Conservation (phyloP, 257 asterid genomes). For the Linderniella brevidens region DNA sequence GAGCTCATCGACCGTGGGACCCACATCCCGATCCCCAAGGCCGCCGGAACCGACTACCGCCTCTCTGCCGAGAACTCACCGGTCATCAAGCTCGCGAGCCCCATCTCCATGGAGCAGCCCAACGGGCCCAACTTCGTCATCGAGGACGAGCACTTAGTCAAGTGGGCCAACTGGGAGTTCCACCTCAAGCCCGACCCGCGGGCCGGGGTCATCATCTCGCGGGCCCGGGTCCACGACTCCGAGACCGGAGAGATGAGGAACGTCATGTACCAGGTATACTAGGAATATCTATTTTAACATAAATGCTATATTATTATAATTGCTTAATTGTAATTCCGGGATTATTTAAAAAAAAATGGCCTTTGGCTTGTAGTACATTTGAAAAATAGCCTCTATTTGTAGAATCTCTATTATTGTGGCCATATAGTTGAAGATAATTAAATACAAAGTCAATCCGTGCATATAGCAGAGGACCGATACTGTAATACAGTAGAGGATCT, state of each 20-base stretch:
- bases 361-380: too few relatives aligned
- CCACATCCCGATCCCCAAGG: conserved; percentile 51
- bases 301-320: too few relatives aligned
- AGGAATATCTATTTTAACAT: too few relatives aligned
- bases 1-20: conserved; percentile 37
- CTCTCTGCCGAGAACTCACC: conserved; percentile 14
- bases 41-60: conserved; percentile 42
- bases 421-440: too few relatives aligned
- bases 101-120: conserved; percentile 76
- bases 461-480: too few relatives aligned
- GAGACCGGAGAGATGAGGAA: conserved; percentile 46
- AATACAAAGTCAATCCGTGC: too few relatives aligned
- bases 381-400: too few relatives aligned
- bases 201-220: conserved; percentile 71
- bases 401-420: too few relatives aligned
- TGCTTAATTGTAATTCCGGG: too few relatives aligned
- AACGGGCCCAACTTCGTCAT: conserved; percentile 81
- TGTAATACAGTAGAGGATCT: too few relatives aligned
- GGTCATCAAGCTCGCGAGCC: conserved; percentile 30
- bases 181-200: conserved; percentile 85
- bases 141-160: conserved; percentile 45
- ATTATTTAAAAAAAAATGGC: too few relatives aligned
- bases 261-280: conserved; percentile 83
- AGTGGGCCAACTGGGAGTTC: conserved; percentile 98
- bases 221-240: conserved; percentile 44